Percentiles rank a stretch among this genome's conserved stretches.
phyloP scores from a whole-genome alignment of 2,329 filamentous ascomycete genomes.

The Fusarium floridanum region DNA sequence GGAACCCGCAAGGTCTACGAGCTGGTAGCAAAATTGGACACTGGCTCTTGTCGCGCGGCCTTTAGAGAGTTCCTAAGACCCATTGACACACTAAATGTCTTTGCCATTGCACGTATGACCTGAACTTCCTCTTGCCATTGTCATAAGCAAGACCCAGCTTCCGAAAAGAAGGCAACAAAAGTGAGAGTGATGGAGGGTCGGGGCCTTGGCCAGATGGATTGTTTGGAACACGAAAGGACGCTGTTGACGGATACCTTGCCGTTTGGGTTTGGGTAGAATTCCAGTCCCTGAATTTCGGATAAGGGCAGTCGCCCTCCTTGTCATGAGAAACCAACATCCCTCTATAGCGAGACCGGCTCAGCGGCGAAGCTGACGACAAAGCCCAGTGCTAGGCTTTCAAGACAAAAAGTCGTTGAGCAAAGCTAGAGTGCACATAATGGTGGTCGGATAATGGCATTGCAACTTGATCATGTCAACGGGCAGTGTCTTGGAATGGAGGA shows the following conservation, averaged over 20 bases:
- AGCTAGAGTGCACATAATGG: not conserved
- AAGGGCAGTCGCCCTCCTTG: not conserved
- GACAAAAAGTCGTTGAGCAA: not conserved
- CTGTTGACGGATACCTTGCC: not conserved
- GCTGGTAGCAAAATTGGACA: not conserved
- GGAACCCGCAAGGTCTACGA: not conserved
- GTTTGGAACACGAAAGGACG: not conserved
- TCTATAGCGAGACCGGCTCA: no score
- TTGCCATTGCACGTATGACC: not conserved
- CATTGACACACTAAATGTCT: not conserved
- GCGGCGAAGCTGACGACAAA: not conserved
- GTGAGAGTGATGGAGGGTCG: not conserved
- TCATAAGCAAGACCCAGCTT: not conserved
- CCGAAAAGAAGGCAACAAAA: not conserved
- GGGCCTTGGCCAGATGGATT: not conserved
- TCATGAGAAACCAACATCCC: not conserved
- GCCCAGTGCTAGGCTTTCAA: not conserved
- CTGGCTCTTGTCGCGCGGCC: not conserved
- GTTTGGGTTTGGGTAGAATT: slow-evolving; percentile 28
- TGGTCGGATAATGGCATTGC: not conserved
- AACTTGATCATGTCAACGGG: not conserved
- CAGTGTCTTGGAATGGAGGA: not conserved
- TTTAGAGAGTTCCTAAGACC: not conserved
- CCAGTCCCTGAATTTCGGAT: slow-evolving; percentile 16
- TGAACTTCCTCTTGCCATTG: not conserved